Conservation (phyloP, 2,329 filamentous ascomycete genomes). For the Verticillium albo-atrum region DNA sequence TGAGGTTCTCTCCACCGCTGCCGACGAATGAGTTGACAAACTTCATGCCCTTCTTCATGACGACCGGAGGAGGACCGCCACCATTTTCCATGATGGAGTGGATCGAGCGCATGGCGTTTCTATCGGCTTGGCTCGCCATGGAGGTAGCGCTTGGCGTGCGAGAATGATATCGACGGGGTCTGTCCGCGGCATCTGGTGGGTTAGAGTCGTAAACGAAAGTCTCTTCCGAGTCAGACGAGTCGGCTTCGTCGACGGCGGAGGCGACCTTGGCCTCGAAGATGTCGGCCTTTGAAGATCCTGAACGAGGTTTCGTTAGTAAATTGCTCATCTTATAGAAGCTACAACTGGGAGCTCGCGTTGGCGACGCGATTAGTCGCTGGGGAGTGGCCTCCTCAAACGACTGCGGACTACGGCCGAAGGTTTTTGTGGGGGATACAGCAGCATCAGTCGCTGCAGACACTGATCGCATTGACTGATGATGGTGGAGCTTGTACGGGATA, state of each 20-base stretch:
- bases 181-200: constrained; percentile 63
- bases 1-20: constrained; percentile 50
- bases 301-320: constrained; percentile 39
- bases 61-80: constrained; percentile 27
- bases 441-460: constrained; percentile 23
- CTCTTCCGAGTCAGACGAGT: constrained; percentile 96
- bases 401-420: constrained; percentile 26
- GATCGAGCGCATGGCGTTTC: constrained; percentile 56
- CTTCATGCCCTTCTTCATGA: constrained; percentile 92
- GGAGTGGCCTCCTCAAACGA: constrained; percentile 21
- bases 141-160: constrained; percentile 93
- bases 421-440: constrained; percentile 28
- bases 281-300: constrained; percentile 91
- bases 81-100: constrained; percentile 61
- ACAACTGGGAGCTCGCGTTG: constrained; percentile 22
- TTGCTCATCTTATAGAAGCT: constrained; percentile 32
- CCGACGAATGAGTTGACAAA: constrained; percentile 79
- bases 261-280: constrained; percentile 97
- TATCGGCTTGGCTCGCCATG: constrained; percentile 66
- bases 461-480: constrained; percentile 35
- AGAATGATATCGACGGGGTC: constrained; percentile 79
- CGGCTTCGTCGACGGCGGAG: constrained; percentile 90
- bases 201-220: constrained; percentile 99
- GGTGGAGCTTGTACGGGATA: constrained; percentile 24
- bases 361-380: constrained; percentile 14